Percentiles rank a stretch among this genome's conserved stretches.
Conservation (phyloP, 2,329 filamentous ascomycete genomes). For the Cladobotryum mycophilum region DNA sequence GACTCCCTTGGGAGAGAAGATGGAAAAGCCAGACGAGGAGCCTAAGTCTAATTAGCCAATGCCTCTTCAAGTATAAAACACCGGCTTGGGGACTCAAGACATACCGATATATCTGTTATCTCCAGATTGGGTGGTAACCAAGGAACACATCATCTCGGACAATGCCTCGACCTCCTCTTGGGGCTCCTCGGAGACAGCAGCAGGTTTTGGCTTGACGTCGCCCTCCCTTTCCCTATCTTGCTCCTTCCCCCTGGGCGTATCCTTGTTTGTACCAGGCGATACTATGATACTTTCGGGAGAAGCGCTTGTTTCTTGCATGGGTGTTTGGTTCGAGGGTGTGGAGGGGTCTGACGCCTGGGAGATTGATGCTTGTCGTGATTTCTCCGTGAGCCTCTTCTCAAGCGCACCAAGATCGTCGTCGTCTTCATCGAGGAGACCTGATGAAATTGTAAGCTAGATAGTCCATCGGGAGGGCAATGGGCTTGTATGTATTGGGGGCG, state of each 20-base stretch:
- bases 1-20: slow-evolving; percentile 96
- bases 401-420: slow-evolving; percentile 82
- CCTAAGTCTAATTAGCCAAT: slow-evolving; percentile 44
- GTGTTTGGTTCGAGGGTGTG: slow-evolving; percentile 44
- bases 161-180: slow-evolving; percentile 76
- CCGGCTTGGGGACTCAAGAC: slow-evolving; percentile 14
- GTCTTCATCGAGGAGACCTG: slow-evolving; percentile 72
- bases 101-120: slow-evolving; percentile 93
- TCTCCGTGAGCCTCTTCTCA: slow-evolving; percentile 66
- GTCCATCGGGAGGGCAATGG: neutral
- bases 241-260: neutral
- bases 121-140: slow-evolving; percentile 90
- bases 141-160: slow-evolving; percentile 97
- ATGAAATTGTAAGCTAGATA: slow-evolving; percentile 7
- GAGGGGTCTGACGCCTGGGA: slow-evolving; percentile 42
- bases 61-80: neutral
- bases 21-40: slow-evolving; percentile 95
- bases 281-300: slow-evolving; percentile 49
- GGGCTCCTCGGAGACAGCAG: slow-evolving; percentile 27
- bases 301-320: slow-evolving; percentile 35
- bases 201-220: neutral
- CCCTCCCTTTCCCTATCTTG: slow-evolving; percentile 25
- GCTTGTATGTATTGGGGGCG: neutral
- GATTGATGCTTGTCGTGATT: slow-evolving; percentile 46
- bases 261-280: slow-evolving; percentile 41